A percentile compares a stretch with the other conserved stretches of the same genome.
Conservation (phyloP, 352 stramenopile genomes). For the Phytophthora tentaculata region DNA sequence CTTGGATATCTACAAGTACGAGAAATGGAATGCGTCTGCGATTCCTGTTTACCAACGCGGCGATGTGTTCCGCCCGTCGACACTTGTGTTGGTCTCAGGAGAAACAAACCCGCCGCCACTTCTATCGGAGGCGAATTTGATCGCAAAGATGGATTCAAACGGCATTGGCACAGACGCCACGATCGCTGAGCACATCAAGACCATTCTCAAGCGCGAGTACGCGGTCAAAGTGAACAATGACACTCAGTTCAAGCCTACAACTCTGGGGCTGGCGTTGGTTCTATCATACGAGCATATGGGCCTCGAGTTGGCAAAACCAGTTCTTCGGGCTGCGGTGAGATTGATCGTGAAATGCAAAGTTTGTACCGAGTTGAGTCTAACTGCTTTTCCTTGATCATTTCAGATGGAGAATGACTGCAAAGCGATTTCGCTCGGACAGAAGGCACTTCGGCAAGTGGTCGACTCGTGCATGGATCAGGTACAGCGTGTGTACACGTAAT, state of each 20-base stretch:
- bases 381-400: constrained; percentile 10
- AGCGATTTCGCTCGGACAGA: constrained; percentile 80
- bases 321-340: constrained; percentile 88
- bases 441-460: constrained; percentile 79
- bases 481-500: constrained; percentile 18
- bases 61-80: constrained; percentile 77
- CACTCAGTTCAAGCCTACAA: constrained; percentile 95
- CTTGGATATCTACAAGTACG: constrained; percentile 95
- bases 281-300: constrained; percentile 94
- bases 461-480: constrained; percentile 89
- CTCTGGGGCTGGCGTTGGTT: constrained; percentile 90
- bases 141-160: constrained; percentile 95
- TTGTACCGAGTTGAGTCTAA: constrained; percentile 12
- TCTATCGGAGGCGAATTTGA: constrained; percentile 93
- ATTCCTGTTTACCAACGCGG: constrained; percentile 88
- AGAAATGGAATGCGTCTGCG: constrained; percentile 89
- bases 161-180: constrained; percentile 96
- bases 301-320: constrained; percentile 96
- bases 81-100: constrained; percentile 70
- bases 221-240: constrained; percentile 94
- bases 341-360: neutral
- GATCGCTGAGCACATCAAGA: constrained; percentile 98
- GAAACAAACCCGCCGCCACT: constrained; percentile 88
- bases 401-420: constrained; percentile 95
- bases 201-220: constrained; percentile 98